Base-by-base conservation (phyloP, 768 basidiomycete species). In the Mycena leptocephala region DNA sequence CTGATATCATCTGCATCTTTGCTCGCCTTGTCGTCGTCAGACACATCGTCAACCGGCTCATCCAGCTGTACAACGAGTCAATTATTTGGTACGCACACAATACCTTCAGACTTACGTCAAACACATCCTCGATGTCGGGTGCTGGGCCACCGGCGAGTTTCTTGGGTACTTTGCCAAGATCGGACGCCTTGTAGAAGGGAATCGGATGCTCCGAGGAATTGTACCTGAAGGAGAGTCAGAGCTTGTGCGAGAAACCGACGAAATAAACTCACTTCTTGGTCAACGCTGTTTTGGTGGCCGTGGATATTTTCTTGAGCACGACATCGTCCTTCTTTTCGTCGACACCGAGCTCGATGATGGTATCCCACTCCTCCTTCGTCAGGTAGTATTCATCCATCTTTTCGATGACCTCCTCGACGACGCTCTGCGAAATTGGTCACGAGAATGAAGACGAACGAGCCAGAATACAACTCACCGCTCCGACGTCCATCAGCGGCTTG, bases 341-440 rank as follows among this genome's bases (percentile, higher is more conserved):
- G 10, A 99, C 91, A 0, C 98, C 98, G 11, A 99, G 90, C 82
- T 99, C 98, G 67, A 99, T 91, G 66, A 99, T 89, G 13, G 96
- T 94, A 80, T 99, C 98, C 98, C 97, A 99, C 81, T 99, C 98
- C 33, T 99, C 98, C 77, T 95, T 95, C 4, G 93, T 93, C 37
- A 99, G 85, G 84, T 92, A 99, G 83, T 99, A 99, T 59, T 95
- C 94, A 83, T 99, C 98, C 97, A 99, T 98, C 8, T 87, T 86
- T 30, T 91, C 89, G 71, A 99, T 98, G 41, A 97, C 92, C 11
- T 94, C 93, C 2, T 95, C 93, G 7, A 99, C 90, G 0, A 92
- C 94, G 76, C 90, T 91, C 96, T 97, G 82, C n/a, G 35, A 64
- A 26, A 78, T 77, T 22, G 22, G 10, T 41, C 20, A 41, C 33